phyloP scores from a whole-genome alignment of 1,284 basidiomycete genomes.

The Amylostereum areolatum region DNA sequence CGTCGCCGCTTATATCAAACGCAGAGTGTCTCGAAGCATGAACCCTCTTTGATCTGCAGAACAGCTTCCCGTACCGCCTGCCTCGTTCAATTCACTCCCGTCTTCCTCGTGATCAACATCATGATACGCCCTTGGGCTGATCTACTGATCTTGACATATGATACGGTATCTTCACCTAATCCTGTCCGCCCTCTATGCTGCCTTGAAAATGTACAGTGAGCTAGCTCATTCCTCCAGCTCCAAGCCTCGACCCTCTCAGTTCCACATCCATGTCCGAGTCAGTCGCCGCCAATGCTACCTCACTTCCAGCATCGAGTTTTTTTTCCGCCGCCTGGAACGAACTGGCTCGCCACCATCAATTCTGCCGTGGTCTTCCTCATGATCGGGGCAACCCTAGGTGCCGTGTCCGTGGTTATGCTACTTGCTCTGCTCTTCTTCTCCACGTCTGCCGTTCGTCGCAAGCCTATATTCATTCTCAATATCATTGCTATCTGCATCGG shows the following conservation, averaged over 20 bases:
- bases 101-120: too few relatives aligned
- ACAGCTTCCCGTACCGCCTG: not conserved
- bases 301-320: not conserved
- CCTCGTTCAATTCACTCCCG: too few relatives aligned
- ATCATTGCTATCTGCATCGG: constrained; percentile 16
- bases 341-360: constrained; percentile 9
- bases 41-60: not conserved
- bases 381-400: constrained; percentile 13
- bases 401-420: constrained; percentile 16
- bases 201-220: not conserved
- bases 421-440: constrained; percentile 22
- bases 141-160: not conserved
- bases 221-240: not conserved
- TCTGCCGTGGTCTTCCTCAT: constrained; percentile 16
- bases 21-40: not conserved
- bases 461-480: constrained; percentile 24
- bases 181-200: not conserved
- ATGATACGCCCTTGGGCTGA: too few relatives aligned
- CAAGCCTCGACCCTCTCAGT: not conserved
- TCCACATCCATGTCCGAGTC: not conserved
- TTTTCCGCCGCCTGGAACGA: constrained; percentile 3
- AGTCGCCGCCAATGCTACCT: not conserved
- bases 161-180: not conserved
- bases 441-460: constrained; percentile 12
- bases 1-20: too few relatives aligned